Percentiles rank a stretch among this genome's conserved stretches.
These are phyloP conservation scores for Luvunga scandens DNA, from an alignment of 345 rosid species.

Conservation along the genomic window DNA sequence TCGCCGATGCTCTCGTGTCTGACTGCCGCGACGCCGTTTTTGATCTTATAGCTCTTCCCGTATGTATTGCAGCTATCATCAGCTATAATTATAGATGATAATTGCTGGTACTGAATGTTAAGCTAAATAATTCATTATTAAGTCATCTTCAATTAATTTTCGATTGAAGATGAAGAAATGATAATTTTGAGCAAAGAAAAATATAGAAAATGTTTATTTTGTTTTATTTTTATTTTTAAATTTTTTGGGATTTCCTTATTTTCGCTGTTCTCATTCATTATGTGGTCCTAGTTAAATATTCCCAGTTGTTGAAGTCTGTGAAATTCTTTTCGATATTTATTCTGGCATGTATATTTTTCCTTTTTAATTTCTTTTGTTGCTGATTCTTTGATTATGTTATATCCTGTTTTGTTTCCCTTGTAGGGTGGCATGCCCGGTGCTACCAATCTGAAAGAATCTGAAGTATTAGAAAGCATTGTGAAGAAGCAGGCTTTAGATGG, in stretches of 20 bases:
- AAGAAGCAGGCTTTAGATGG: conserved; percentile 80
- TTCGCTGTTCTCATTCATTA: too few species aligned
- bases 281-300: too few species aligned
- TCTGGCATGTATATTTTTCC: neutral
- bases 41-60: conserved; percentile 79
- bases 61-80: conserved; percentile 11
- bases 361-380: neutral
- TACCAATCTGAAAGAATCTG: too few species aligned
- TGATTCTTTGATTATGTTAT: neutral
- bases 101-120: neutral
- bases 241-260: too few species aligned
- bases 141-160: too few species aligned
- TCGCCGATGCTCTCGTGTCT: conserved; percentile 68
- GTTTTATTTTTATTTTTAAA: too few species aligned
- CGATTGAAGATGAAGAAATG: too few species aligned
- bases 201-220: too few species aligned
- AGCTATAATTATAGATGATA: neutral
- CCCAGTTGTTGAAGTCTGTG: neutral
- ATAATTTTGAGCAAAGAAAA: too few species aligned
- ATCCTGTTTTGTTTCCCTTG: neutral
- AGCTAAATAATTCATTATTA: too few species aligned
- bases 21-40: conserved; percentile 48
- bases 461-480: too few species aligned
- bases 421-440: conserved; percentile 98
- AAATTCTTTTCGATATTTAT: neutral